Evolutionary conservation across 495 filamentous ascomycete species (phyloP).

Genomic region (Aspergillus incahuasiensis): DNA sequence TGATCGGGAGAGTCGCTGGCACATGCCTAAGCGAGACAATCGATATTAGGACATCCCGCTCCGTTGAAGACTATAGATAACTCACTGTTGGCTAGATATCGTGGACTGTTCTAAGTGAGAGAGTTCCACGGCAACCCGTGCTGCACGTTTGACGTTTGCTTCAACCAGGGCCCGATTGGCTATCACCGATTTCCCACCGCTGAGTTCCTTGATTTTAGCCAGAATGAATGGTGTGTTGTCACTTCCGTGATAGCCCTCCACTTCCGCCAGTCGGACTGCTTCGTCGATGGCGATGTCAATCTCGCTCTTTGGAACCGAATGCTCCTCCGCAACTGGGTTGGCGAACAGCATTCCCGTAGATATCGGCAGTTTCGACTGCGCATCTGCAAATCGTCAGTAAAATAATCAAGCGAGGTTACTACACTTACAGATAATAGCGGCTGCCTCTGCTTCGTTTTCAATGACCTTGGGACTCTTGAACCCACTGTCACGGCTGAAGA

Average conservation of each 20-base stretch:
- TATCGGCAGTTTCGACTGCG: constrained; percentile 59
- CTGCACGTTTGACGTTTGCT: constrained; percentile 74
- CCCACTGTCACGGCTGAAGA: constrained; percentile 84
- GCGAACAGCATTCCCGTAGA: constrained; percentile 76
- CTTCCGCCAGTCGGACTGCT: constrained; percentile 67
- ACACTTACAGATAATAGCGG: constrained; percentile 72
- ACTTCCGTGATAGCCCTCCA: constrained; percentile 64
- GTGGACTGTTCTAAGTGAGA: constrained; percentile 52
- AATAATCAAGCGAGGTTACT: not conserved
- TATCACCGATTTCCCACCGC: constrained; percentile 60
- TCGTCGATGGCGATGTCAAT: constrained; percentile 71
- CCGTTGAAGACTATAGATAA: constrained; percentile 7
- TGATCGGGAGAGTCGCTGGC: constrained; percentile 30
- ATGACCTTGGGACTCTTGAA: constrained; percentile 70
- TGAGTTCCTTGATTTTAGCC: constrained; percentile 73
- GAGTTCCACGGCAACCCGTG: constrained; percentile 74
- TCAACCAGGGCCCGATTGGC: constrained; percentile 77
- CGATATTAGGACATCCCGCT: constrained; percentile 30
- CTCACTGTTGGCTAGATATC: constrained; percentile 38
- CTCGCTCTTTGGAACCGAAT: constrained; percentile 62
- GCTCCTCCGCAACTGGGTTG: constrained; percentile 74
- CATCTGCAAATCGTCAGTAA: constrained; percentile 40
- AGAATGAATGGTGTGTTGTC: constrained; percentile 89
- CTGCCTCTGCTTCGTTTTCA: constrained; percentile 72
- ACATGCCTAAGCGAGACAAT: constrained; percentile 35